Evolutionary conservation across 805 yeast genomes (phyloP).

Genomic region (Cyberlindnera mississippiensis): DNA sequence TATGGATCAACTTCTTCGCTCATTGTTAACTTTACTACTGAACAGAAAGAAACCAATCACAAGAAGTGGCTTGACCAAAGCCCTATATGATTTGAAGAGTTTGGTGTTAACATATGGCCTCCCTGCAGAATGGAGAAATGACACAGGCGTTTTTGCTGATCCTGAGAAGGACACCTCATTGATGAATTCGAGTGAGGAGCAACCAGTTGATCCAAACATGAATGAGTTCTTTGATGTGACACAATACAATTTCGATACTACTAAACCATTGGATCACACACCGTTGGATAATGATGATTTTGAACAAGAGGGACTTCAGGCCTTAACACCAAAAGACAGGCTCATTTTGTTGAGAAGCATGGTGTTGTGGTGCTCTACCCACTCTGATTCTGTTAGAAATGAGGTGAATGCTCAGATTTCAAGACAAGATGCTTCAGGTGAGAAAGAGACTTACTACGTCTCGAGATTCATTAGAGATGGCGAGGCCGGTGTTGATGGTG

Average conservation of each 20-base stretch:
- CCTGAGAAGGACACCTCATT: constrained; percentile 4
- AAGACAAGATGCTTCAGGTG: constrained; percentile 20
- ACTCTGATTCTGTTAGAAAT: constrained; percentile 18
- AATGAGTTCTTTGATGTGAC: constrained; percentile 19
- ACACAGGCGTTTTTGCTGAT: constrained; percentile 14
- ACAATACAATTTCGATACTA: constrained; percentile 9
- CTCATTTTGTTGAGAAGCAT: constrained; percentile 22
- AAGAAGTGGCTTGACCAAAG: constrained; percentile 9
- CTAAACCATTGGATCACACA: constrained; percentile 16
- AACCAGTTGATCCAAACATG: constrained; percentile 22
- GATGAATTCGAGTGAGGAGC: constrained; percentile 8
- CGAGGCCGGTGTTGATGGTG: constrained; percentile 16
- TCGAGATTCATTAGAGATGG: constrained; percentile 26
- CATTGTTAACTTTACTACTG: constrained; percentile 15
- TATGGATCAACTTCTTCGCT: constrained; percentile 17
- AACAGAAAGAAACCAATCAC: constrained; percentile 18
- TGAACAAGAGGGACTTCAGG: constrained; percentile 16
- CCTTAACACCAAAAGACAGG: constrained; percentile 23
- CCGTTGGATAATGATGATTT: constrained; percentile 24
- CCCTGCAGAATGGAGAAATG: constrained; percentile 30
- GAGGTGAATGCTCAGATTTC: constrained; percentile 13
- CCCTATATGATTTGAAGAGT: constrained; percentile 18
- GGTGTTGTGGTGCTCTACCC: constrained; percentile 20
- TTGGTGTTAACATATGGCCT: constrained; percentile 18
- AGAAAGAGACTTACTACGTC: constrained; percentile 25